Base-by-base conservation (phyloP, 2,329 filamentous ascomycete species). In the Alternaria conjuncta region DNA sequence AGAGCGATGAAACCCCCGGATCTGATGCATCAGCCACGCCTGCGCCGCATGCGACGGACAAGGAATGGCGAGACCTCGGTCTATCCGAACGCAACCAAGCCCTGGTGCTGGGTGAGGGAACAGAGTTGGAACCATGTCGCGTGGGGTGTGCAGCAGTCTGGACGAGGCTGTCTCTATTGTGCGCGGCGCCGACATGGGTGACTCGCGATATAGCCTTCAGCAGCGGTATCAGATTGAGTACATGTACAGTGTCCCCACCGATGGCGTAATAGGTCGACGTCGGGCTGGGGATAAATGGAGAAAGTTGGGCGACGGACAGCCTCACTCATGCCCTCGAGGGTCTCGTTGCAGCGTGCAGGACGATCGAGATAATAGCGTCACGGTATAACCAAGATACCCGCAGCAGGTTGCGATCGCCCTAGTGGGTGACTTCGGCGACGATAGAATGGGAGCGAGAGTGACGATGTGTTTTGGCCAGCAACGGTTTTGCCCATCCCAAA, bases 221-320 rank as follows among this genome's bases (percentile, higher is more conserved):
- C 47, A 59, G 60, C 61, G 62, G 69, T 67, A 32, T 63, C 71
- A 73, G 56, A 59, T 73, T 70, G 66, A 72, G 68, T 62, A 30
- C 36, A 26, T 32, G 60, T 25, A 30, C 41, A 41, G 32, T 21
- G 44, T 55, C 50, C 46, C 61, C 56, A 60, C 53, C 45, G 55
- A 68, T 63, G 65, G 63, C 57, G 65, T 57, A 60, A 51, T 59
- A 54, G 44, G 50, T 25, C 58, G 44, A 54, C 49, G 54, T 10
- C 51, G n/a, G 45, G 43, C 49, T 53, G 43, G 47, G 43, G 26
- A 43, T 64, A 18, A 51, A 64, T 64, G 59, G 55, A 62, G 59
- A 53, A 56, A 62, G 46, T 58, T 44, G 58, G 56, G 61, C 56
- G 60, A 59, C 28, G 41, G 21, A 18, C 51, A 60, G 57, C 57